These are phyloP conservation scores for Rhodotorula glutinis DNA, from an alignment of 1,284 basidiomycete genomes.

Conservation along the genomic window DNA sequence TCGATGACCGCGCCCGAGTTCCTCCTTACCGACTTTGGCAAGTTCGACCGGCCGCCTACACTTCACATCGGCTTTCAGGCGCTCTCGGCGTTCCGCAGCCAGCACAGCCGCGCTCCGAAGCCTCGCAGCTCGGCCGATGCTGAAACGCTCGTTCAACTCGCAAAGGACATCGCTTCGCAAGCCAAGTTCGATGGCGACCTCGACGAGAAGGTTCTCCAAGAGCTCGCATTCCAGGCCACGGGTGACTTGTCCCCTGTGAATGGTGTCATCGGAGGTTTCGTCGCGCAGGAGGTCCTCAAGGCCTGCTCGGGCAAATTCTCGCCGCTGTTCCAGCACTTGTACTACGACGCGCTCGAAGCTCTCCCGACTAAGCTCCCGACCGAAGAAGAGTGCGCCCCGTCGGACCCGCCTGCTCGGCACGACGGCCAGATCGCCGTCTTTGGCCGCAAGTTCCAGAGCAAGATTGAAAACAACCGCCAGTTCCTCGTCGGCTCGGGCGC, in stretches of 20 bases:
- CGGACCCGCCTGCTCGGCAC: slow-evolving; percentile 67
- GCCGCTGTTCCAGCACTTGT: slow-evolving; percentile 91
- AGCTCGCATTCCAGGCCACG: slow-evolving; percentile 85
- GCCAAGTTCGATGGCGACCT: slow-evolving; percentile 60
- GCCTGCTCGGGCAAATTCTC: slow-evolving; percentile 98
- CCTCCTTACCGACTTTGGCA: slow-evolving; percentile 96
- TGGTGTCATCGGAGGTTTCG: slow-evolving; percentile 94
- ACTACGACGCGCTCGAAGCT: slow-evolving; percentile 97
- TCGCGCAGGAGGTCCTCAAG: slow-evolving; percentile 97
- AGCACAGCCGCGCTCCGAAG: slow-evolving; percentile 68
- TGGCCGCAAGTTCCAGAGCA: slow-evolving; percentile 87
- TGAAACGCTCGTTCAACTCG: slow-evolving; percentile 63
- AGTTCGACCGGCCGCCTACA: slow-evolving; percentile 87
- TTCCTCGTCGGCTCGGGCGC: slow-evolving; percentile 98
- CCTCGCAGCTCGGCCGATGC: slow-evolving; percentile 85
- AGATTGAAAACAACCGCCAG: slow-evolving; percentile 84
- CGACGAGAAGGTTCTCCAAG: slow-evolving; percentile 71
- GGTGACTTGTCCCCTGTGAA: slow-evolving; percentile 91
- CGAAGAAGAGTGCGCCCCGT: slow-evolving; percentile 81
- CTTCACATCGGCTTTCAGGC: slow-evolving; percentile 96
- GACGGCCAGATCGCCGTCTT: slow-evolving; percentile 96
- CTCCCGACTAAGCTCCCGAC: slow-evolving; percentile 70
- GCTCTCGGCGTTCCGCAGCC: slow-evolving; percentile 69
- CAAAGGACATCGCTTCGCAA: slow-evolving; percentile 67
- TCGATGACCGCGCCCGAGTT: slow-evolving; percentile 78